These are phyloP conservation scores for Geranium brycei DNA, from an alignment of 345 rosid genomes.

Conservation along the genomic window DNA sequence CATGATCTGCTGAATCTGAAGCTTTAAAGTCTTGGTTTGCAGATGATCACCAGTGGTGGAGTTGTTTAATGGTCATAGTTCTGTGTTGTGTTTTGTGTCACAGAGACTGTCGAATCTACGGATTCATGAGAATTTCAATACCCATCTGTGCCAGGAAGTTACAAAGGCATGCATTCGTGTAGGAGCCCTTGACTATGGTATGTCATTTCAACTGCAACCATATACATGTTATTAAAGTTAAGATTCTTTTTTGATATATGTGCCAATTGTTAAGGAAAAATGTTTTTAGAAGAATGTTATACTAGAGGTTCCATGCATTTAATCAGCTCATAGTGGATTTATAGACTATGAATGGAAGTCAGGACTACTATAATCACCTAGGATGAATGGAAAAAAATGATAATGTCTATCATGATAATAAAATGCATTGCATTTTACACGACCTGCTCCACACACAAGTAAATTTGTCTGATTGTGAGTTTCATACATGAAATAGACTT, in stretches of 20 bases:
- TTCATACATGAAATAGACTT: too few species aligned
- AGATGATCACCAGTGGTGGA: background rate
- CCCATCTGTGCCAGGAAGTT: constrained; percentile 73
- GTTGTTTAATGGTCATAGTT: background rate
- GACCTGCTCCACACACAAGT: background rate
- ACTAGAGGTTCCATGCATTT: background rate
- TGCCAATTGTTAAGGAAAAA: background rate
- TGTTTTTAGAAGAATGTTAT: background rate
- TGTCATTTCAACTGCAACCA: constrained; percentile 10
- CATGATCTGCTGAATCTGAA: constrained; percentile 1
- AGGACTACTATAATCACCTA: background rate
- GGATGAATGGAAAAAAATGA: background rate
- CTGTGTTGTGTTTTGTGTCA: constrained; percentile 11
- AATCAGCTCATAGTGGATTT: background rate
- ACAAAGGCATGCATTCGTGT: constrained; percentile 60
- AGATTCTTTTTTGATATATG: background rate
- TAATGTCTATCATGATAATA: background rate
- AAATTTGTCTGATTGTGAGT: too few species aligned
- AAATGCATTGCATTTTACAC: background rate
- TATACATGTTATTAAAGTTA: background rate
- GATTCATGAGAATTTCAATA: constrained; percentile 63
- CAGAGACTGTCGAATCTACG: constrained; percentile 81
- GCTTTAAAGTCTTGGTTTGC: background rate
- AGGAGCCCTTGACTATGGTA: constrained; percentile 69
- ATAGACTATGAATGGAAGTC: background rate